Percentiles rank a stretch among this genome's conserved stretches.
These are phyloP conservation scores for Groenewaldozyma auringiensis DNA, from an alignment of 1,139 yeast genomes.

Conservation along the genomic window DNA sequence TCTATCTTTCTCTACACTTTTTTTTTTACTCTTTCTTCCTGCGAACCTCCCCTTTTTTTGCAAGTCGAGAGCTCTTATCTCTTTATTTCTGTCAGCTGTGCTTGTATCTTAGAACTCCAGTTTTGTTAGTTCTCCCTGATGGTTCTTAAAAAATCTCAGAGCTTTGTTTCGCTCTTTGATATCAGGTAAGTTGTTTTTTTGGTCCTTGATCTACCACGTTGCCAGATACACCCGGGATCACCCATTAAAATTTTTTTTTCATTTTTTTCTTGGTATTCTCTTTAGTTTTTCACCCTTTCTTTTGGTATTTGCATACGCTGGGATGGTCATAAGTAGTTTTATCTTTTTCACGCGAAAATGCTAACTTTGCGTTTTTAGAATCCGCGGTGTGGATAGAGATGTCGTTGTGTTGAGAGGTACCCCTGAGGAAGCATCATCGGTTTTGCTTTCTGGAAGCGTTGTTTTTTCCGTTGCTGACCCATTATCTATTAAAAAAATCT, in stretches of 20 bases:
- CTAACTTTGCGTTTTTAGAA: slow-evolving; percentile 11
- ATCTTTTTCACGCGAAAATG: neutral
- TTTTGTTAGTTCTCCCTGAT: slow-evolving; percentile 2
- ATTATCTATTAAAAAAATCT: slow-evolving; percentile 53
- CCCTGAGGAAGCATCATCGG: slow-evolving; percentile 71
- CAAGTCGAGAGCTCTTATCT: no score
- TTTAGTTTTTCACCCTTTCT: no score
- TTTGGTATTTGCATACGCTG: neutral
- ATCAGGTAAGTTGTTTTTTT: slow-evolving; percentile 15
- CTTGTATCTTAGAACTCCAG: no score
- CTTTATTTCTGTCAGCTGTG: no score
- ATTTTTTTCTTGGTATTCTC: no score
- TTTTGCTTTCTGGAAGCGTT: slow-evolving; percentile 65
- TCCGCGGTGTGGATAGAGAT: slow-evolving; percentile 49
- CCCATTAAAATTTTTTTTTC: slow-evolving; percentile 13
- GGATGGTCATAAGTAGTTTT: neutral
- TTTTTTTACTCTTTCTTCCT: neutral
- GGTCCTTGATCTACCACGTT: slow-evolving; percentile 23
- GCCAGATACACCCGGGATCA: slow-evolving; percentile 8
- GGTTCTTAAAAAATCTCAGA: slow-evolving; percentile 11
- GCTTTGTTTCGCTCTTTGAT: slow-evolving; percentile 15
- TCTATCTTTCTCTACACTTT: neutral
- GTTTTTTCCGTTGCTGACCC: slow-evolving; percentile 75
- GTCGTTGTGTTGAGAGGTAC: slow-evolving; percentile 75
- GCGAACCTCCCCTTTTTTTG: neutral